These are phyloP conservation scores for Chrysoporthe austroafricana DNA, from an alignment of 2,329 filamentous ascomycete genomes.

Conservation along the genomic window DNA sequence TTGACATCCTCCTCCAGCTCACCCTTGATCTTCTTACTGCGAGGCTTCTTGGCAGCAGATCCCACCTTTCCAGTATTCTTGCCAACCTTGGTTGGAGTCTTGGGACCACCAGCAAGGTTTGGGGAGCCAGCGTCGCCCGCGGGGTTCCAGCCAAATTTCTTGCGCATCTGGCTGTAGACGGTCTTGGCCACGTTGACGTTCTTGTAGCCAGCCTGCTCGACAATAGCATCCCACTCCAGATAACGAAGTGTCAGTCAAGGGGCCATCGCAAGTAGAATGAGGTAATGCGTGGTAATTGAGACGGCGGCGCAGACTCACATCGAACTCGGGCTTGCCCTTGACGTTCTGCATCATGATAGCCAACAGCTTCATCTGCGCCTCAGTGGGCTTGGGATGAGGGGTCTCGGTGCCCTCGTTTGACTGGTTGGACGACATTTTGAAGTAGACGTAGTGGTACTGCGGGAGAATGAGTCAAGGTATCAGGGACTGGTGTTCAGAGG, in stretches of 20 bases:
- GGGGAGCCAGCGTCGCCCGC: background rate
- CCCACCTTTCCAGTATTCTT: slow-evolving; percentile 25
- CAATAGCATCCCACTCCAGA: slow-evolving; percentile 30
- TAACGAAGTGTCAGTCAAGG: background rate
- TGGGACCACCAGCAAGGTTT: background rate
- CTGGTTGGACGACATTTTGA: slow-evolving; percentile 18
- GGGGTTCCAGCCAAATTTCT: slow-evolving; percentile 23
- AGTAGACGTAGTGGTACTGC: no score
- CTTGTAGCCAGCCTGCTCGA: slow-evolving; percentile 19
- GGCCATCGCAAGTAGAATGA: no score
- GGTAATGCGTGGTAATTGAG: background rate
- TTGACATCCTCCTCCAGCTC: slow-evolving; percentile 6
- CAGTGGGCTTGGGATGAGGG: slow-evolving; percentile 22
- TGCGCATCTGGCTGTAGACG: slow-evolving; percentile 29
- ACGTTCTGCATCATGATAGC: slow-evolving; percentile 27
- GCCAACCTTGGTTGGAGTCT: slow-evolving; percentile 24
- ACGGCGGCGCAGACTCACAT: slow-evolving; percentile 19
- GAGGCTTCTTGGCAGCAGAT: slow-evolving; percentile 15
- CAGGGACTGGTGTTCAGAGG: background rate
- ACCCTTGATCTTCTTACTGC: background rate
- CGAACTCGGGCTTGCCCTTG: slow-evolving; percentile 28
- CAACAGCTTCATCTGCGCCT: slow-evolving; percentile 27
- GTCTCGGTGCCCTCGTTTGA: background rate
- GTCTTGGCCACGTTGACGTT: slow-evolving; percentile 27
- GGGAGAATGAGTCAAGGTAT: background rate